Conservation (phyloP, 2,329 filamentous ascomycete genomes). For the Xylariaceae sp. region DNA sequence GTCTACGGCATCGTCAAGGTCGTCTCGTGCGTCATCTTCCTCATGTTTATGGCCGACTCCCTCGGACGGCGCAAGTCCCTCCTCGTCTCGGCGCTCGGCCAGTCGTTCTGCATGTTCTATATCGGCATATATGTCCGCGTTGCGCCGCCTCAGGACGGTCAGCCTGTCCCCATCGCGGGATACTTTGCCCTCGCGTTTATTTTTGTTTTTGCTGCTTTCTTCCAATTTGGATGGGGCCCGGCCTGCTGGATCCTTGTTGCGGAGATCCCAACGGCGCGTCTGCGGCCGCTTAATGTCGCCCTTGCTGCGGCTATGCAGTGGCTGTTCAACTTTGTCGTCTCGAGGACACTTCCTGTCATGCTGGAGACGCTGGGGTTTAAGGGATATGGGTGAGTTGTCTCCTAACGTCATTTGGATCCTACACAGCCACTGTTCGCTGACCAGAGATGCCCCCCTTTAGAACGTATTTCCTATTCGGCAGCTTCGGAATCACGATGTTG, state of each 20-base stretch:
- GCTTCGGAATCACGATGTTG: constrained; percentile 57
- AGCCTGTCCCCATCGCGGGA: constrained; percentile 52
- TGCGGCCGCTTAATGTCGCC: constrained; percentile 48
- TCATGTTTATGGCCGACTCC: constrained; percentile 56
- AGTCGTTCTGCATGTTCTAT: constrained; percentile 59
- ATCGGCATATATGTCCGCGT: constrained; percentile 61
- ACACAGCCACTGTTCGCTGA: neutral
- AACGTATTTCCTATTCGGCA: constrained; percentile 59
- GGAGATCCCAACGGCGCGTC: constrained; percentile 58
- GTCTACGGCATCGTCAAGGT: constrained; percentile 61
- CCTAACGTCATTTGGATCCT: neutral
- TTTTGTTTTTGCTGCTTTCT: constrained; percentile 63
- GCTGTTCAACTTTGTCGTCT: constrained; percentile 62
- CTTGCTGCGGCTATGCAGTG: constrained; percentile 58
- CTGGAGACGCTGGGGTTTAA: constrained; percentile 41
- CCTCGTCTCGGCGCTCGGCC: constrained; percentile 55
- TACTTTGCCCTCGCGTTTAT: constrained; percentile 63
- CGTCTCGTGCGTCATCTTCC: constrained; percentile 50
- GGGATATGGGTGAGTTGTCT: constrained; percentile 35
- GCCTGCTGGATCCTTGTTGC: constrained; percentile 60
- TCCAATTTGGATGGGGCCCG: constrained; percentile 61
- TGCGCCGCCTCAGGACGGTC: constrained; percentile 45
- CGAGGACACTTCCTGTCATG: constrained; percentile 60
- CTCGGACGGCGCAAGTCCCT: constrained; percentile 52
- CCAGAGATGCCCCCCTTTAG: constrained; percentile 5